Conservation (phyloP, 345 rosid species). For the Barbarea vulgaris region DNA sequence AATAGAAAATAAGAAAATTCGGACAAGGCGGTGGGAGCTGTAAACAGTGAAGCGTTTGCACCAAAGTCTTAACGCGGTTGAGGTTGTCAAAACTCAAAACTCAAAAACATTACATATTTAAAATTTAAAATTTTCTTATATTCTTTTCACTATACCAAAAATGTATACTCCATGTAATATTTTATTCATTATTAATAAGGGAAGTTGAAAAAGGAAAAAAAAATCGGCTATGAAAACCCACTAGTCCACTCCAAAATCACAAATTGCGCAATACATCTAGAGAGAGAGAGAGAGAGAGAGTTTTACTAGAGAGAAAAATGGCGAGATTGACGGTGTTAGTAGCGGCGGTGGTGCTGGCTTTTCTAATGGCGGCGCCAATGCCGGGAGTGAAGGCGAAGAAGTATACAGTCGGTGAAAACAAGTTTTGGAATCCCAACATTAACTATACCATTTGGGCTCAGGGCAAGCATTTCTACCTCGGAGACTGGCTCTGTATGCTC, state of each 20-base stretch:
- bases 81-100: too few relatives aligned
- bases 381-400: slow-evolving; percentile 63
- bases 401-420: slow-evolving; percentile 64
- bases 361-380: slow-evolving; percentile 44
- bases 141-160: neutral
- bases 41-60: slow-evolving; percentile 6
- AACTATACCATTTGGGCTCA: slow-evolving; percentile 87
- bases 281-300: neutral
- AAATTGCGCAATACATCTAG: slow-evolving; percentile 22
- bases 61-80: slow-evolving; percentile 9
- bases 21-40: neutral
- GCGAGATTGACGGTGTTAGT: slow-evolving; percentile 40
- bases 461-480: slow-evolving; percentile 79
- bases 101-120: neutral
- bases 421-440: slow-evolving; percentile 68
- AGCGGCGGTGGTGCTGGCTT: slow-evolving; percentile 44
- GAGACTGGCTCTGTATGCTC: slow-evolving; percentile 92
- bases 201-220: neutral
- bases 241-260: slow-evolving; percentile 28
- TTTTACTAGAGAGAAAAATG: slow-evolving; percentile 15
- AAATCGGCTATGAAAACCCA: slow-evolving; percentile 20
- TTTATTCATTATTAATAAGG: neutral
- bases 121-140: neutral
- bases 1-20: neutral
- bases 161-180: neutral